Conservation (phyloP, 2,329 filamentous ascomycete species). For the Penicillium olsonii region DNA sequence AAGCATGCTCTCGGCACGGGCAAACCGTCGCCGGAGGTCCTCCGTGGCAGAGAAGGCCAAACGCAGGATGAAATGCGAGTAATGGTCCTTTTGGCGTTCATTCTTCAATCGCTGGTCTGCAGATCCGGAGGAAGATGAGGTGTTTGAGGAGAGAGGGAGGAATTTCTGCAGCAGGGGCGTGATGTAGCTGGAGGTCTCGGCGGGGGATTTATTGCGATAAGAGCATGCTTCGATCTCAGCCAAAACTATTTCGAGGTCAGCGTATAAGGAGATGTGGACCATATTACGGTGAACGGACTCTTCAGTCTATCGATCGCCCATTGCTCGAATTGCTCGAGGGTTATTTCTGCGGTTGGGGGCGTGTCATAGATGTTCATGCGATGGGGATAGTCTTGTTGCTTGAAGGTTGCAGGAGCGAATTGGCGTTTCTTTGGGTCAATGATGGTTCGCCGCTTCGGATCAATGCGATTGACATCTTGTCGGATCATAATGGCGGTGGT, state of each 20-base stretch:
- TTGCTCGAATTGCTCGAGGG: constrained; percentile 95
- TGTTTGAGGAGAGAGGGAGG: constrained; percentile 76
- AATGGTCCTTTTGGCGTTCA: constrained; percentile 93
- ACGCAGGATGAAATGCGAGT: constrained; percentile 94
- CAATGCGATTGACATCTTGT: constrained; percentile 46
- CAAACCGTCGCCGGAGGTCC: constrained; percentile 83
- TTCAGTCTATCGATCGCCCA: constrained; percentile 94
- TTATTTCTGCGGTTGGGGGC: constrained; percentile 90
- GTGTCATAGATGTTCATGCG: constrained; percentile 89
- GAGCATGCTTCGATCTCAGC: constrained; percentile 79
- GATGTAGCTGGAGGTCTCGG: constrained; percentile 82
- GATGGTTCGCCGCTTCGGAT: constrained; percentile 72
- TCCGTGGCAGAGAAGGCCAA: constrained; percentile 91
- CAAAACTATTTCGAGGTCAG: constrained; percentile 32
- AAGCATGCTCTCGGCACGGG: constrained; percentile 82
- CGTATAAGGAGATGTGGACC: neutral
- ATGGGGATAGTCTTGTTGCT: constrained; percentile 76
- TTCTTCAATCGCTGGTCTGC: constrained; percentile 56
- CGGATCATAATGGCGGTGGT: constrained; percentile 41
- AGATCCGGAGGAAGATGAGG: constrained; percentile 58
- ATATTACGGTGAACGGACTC: constrained; percentile 52
- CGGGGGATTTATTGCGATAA: constrained; percentile 84
- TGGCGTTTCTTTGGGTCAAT: constrained; percentile 83
- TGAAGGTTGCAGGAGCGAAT: constrained; percentile 75
- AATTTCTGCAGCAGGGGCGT: constrained; percentile 84